Evolutionary conservation across 164 flowering plant genomes (phyloP).

Genomic region (Stephania yunnanensis): DNA sequence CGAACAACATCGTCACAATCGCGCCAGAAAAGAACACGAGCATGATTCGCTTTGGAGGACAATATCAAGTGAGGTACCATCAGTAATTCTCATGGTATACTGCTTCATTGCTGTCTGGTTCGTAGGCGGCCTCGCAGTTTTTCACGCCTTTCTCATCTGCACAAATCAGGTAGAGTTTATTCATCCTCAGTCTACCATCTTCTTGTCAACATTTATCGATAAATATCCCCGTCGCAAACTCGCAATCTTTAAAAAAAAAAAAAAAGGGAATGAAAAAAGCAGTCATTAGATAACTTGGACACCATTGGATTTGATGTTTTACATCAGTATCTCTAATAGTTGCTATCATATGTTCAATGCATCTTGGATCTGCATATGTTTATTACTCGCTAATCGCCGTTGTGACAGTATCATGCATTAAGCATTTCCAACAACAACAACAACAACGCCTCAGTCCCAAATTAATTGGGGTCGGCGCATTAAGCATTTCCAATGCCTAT

Average conservation of each 20-base stretch:
- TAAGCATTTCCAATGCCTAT: too few relatives aligned
- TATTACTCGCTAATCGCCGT: too few relatives aligned
- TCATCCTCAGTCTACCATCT: slow-evolving; percentile 3
- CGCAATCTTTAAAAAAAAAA: too few relatives aligned
- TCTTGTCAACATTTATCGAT: neutral
- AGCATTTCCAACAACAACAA: too few relatives aligned
- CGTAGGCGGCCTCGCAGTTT: slow-evolving; percentile 82
- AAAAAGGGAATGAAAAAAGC: neutral
- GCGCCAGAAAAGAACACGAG: too few relatives aligned
- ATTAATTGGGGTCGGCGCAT: too few relatives aligned
- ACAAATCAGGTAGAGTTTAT: slow-evolving; percentile 65
- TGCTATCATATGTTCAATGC: too few relatives aligned
- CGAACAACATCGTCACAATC: slow-evolving; percentile 8
- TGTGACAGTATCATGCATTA: too few relatives aligned
- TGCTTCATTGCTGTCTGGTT: slow-evolving; percentile 88
- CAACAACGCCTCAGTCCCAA: too few relatives aligned
- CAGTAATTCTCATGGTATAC: slow-evolving; percentile 62
- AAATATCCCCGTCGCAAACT: too few relatives aligned
- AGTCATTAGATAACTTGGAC: neutral
- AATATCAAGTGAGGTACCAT: slow-evolving; percentile 39
- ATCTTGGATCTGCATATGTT: too few relatives aligned
- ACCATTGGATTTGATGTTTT: neutral
- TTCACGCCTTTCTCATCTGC: slow-evolving; percentile 74
- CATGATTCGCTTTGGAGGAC: slow-evolving; percentile 24
- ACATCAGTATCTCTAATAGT: too few relatives aligned